Percentiles rank a stretch among this genome's conserved stretches.
These are phyloP conservation scores for Salisapilia sapeloensis DNA, from an alignment of 352 stramenopile species.

Conservation along the genomic window DNA sequence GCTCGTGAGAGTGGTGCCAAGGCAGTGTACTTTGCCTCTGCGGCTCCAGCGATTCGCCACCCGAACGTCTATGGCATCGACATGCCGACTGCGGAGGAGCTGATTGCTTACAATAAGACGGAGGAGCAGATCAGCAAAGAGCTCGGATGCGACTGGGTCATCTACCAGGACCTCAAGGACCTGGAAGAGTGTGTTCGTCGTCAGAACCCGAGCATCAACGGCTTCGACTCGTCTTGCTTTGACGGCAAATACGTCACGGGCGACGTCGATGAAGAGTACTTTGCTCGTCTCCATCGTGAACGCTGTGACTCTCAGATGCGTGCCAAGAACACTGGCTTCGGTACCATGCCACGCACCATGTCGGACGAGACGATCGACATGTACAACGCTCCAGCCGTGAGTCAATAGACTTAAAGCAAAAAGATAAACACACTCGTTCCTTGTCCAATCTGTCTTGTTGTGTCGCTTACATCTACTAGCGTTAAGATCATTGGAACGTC, in stretches of 20 bases:
- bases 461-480: constrained; percentile 2
- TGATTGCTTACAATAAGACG: constrained; percentile 93
- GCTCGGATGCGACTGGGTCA: constrained; percentile 92
- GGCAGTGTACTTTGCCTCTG: constrained; percentile 92
- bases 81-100: constrained; percentile 94
- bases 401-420: constrained; percentile 42
- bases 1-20: constrained; percentile 94
- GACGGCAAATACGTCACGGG: constrained; percentile 93
- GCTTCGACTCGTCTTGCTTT: constrained; percentile 96
- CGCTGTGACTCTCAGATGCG: constrained; percentile 71
- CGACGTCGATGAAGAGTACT: constrained; percentile 78
- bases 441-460: constrained; percentile 3
- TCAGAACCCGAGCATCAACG: constrained; percentile 44
- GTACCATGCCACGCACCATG: constrained; percentile 57
- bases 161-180: constrained; percentile 87
- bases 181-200: constrained; percentile 78
- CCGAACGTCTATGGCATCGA: constrained; percentile 99
- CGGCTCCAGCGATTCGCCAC: constrained; percentile 94
- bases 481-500: constrained; percentile 48
- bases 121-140: constrained; percentile 89
- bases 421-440: constrained; percentile 9
- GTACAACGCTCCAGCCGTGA: constrained; percentile 80
- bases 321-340: constrained; percentile 70
- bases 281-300: constrained; percentile 60
- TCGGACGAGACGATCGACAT: constrained; percentile 79